Evolutionary conservation across 208 protist species (phyloP).

Genomic region (Entamoeba histolytica): DNA sequence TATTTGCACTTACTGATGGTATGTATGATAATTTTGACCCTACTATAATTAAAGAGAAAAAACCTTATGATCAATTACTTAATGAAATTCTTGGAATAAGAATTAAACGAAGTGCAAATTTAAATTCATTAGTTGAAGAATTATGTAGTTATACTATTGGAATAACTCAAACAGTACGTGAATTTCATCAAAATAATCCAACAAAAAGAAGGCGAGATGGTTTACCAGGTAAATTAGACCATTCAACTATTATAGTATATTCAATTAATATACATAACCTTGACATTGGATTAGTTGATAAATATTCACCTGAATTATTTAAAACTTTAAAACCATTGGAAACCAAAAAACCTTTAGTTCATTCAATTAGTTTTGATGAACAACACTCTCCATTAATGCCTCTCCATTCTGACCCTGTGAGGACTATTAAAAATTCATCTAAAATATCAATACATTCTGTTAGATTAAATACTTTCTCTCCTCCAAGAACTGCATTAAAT

Average conservation of each 20-base stretch:
- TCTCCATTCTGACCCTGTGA: no score
- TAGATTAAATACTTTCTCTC: no score
- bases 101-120: neutral
- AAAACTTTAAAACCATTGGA: neutral
- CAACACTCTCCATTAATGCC: neutral
- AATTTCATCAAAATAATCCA: neutral
- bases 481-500: no score
- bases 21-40: neutral
- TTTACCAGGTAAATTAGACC: neutral
- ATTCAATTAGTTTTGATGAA: neutral
- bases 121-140: neutral
- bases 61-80: neutral
- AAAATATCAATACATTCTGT: no score
- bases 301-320: neutral
- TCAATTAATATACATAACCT: neutral
- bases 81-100: neutral
- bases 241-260: neutral
- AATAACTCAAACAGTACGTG: neutral
- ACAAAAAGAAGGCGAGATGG: neutral
- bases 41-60: neutral
- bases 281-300: neutral
- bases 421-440: no score
- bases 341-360: neutral
- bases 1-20: neutral
- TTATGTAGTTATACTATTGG: neutral